Base-by-base conservation (phyloP, 2,329 filamentous ascomycete species). In the Sporothrix globosa region DNA sequence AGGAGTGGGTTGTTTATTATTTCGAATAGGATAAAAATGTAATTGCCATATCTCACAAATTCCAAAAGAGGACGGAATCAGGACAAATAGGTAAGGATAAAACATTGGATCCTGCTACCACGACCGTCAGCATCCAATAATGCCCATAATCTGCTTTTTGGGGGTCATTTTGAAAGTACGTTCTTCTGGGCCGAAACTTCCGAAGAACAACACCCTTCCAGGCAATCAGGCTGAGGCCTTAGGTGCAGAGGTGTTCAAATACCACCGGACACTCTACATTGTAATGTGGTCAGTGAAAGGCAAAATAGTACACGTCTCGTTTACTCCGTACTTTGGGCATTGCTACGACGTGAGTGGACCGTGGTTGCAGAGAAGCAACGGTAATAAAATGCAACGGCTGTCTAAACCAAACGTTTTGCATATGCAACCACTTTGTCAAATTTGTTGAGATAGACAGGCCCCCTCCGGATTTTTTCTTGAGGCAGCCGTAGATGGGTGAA, bases 321-420 rank as follows among this genome's bases (percentile, higher is more conserved):
- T 65, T 34, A n/a, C 34, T 34, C 34, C 6, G 34, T 27, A 17
- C 24, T 17, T 65, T 24, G 27, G 34, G 44, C 27, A 34, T 13
- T 58, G 52, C 56, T n/a, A 41, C 66, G 52, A 24, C 52, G 39
- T 14, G 13, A n/a, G 52, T 68, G 66, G 66, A 58, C 52, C 52
- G 14, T 14, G 4, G 52, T 58, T 58, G 52, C 66, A 48, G 21
- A 46, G 39, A 53, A 17, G 63, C 39, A 63, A 67, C 48, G 19
- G 21, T 24, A 44, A 50, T 11, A n/a, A 21, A 54, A 17, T 13
- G 2, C 7, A n/a, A 67, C 44, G 44, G 19, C 21, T 27, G 44
- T 24, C 4, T 21, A 9, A 27, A 63, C 39, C 39, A 63, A 46
- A 46, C 58, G 24, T 27, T 46, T 14, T 11, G 39, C 34, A 21